Conservation (phyloP, 176 grass and related monocot genomes). For the Raddia guianensis region DNA sequence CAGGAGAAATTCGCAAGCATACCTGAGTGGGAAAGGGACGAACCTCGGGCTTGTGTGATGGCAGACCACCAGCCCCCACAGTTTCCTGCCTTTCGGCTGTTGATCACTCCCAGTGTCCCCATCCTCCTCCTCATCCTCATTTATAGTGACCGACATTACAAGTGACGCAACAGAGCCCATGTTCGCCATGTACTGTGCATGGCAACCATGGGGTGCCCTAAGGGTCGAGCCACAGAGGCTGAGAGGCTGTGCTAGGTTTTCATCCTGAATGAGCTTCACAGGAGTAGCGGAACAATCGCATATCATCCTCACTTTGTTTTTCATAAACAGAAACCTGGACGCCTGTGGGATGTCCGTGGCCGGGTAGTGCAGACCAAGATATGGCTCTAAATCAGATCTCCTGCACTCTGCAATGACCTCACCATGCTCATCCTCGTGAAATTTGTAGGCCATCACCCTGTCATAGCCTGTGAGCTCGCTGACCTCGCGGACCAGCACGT, state of each 20-base stretch:
- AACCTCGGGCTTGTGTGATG: conserved; percentile 87
- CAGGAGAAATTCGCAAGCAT: conserved; percentile 94
- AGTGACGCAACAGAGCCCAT: conserved; percentile 92
- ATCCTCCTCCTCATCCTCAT: conserved; percentile 71
- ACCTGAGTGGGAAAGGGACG: conserved; percentile 88
- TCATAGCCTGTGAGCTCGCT: conserved; percentile 88
- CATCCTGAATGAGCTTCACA: conserved; percentile 82
- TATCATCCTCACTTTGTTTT: conserved; percentile 97
- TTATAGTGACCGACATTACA: conserved; percentile 91
- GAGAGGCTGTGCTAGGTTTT: conserved; percentile 59
- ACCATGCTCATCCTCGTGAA: conserved; percentile 94
- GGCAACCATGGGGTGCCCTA: conserved; percentile 85
- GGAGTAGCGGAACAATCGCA: conserved; percentile 67
- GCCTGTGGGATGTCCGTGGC: conserved; percentile 93
- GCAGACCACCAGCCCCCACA: conserved; percentile 92
- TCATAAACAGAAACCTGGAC: conserved; percentile 94
- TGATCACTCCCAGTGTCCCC: conserved; percentile 42
- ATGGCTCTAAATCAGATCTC: conserved; percentile 85
- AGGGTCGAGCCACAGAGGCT: conserved; percentile 85
- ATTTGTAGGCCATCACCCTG: conserved; percentile 96
- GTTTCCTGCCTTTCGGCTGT: conserved; percentile 67
- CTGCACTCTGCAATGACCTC: conserved; percentile 92
- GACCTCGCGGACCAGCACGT: conserved; percentile 88
- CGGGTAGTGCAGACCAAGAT: conserved; percentile 93
- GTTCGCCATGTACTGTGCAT: conserved; percentile 95